phyloP scores from a whole-genome alignment of 495 filamentous ascomycete genomes.

The Aspergillus ostianus region DNA sequence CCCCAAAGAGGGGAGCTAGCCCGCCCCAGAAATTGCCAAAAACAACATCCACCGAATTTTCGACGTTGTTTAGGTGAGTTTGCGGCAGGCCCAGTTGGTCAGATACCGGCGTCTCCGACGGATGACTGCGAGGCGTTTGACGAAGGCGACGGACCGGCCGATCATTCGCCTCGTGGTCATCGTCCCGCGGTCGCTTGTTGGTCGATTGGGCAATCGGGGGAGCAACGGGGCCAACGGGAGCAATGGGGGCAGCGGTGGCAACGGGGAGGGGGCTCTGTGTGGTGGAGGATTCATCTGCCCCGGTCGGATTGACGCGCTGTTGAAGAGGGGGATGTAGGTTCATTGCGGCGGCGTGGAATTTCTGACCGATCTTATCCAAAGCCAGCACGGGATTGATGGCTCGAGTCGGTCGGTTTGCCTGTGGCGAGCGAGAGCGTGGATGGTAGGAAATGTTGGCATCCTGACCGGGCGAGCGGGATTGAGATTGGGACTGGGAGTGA shows the following conservation, averaged over 20 bases:
- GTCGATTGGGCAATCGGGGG: conserved; percentile 1
- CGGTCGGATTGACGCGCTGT: conserved; percentile 1
- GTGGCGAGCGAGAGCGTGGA: not conserved
- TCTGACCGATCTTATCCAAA: not conserved
- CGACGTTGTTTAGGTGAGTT: conserved; percentile 5
- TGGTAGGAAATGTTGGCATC: not conserved
- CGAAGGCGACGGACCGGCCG: conserved; percentile 18
- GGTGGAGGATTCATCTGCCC: not conserved
- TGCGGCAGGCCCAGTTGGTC: conserved; percentile 1
- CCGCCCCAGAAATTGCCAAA: conserved; percentile 19
- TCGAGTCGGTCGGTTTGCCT: not conserved
- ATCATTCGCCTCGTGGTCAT: conserved; percentile 8
- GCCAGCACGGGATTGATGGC: not conserved
- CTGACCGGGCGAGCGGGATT: not conserved
- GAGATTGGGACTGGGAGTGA: conserved; percentile 7
- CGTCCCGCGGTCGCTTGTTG: conserved; percentile 15
- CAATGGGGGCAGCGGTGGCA: not conserved
- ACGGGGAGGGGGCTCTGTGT: conserved; percentile 1
- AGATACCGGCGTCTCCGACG: conserved; percentile 1
- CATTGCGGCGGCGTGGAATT: not conserved
- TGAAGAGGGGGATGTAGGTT: not conserved
- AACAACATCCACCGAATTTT: conserved; percentile 11
- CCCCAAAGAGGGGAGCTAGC: conserved; percentile 15
- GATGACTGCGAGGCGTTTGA: conserved; percentile 1
- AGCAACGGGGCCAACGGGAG: not conserved